These are phyloP conservation scores for Metschnikowia colocasiae DNA, from an alignment of 805 yeast species.

Conservation along the genomic window DNA sequence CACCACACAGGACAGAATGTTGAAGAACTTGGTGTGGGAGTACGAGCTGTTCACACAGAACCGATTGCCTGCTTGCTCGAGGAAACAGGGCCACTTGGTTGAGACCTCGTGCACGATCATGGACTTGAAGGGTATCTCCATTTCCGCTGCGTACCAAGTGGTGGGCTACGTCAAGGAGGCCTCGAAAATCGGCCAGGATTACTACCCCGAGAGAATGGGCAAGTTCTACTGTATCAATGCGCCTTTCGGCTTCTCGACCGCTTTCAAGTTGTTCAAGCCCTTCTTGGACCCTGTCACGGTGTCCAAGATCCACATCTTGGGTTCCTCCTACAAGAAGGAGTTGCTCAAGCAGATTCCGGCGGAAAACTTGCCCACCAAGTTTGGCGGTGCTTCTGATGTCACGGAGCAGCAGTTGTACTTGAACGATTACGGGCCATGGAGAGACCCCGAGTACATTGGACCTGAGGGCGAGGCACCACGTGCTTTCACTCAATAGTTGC, in stretches of 20 bases:
- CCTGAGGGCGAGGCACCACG: conserved; percentile 93
- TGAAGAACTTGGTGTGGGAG: conserved; percentile 95
- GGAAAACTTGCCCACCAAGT: conserved; percentile 85
- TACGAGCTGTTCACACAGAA: conserved; percentile 83
- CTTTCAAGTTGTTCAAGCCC: conserved; percentile 85
- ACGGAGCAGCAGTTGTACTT: conserved; percentile 78
- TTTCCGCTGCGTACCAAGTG: conserved; percentile 80
- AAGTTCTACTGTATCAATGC: conserved; percentile 93
- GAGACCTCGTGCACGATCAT: conserved; percentile 96
- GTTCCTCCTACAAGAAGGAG: conserved; percentile 74
- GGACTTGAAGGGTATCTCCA: conserved; percentile 91
- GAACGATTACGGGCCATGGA: conserved; percentile 97
- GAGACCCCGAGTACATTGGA: conserved; percentile 82
- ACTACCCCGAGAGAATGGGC: conserved; percentile 99
- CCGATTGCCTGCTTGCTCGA: conserved; percentile 92
- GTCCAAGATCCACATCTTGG: conserved; percentile 85
- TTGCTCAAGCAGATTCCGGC: conserved; percentile 88
- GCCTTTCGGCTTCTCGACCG: conserved; percentile 95
- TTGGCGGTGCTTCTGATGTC: conserved; percentile 77
- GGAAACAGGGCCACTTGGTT: conserved; percentile 69
- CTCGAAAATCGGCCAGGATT: conserved; percentile 90
- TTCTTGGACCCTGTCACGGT: conserved; percentile 98
- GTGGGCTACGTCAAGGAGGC: conserved; percentile 89
- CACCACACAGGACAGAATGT: conserved; percentile 94
- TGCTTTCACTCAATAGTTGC: conserved; percentile 14